Evolutionary conservation across 2,329 filamentous ascomycete genomes (phyloP), one percentile per base, ranked within the genome.

Genomic region (Diplodia sapinea): DNA sequence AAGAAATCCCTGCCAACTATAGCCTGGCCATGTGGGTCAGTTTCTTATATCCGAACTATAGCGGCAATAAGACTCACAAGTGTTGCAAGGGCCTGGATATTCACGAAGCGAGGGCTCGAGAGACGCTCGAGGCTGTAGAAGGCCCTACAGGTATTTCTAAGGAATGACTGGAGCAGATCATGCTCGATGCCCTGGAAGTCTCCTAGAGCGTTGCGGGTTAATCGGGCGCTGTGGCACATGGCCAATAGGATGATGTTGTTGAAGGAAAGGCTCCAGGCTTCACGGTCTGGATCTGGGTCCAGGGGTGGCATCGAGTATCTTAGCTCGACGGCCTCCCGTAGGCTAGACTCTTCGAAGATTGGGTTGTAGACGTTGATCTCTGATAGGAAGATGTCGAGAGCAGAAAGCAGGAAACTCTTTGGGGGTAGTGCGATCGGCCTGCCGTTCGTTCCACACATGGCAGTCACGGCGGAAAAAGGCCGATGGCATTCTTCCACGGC

Each of bases 121-220:
- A 56, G 33, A 6, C 54, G 54, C 31, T 56, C 54, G 15, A 56
- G 31, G 20, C 33, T 56, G 54, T 56, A 15, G 33, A 56, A 56
- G 7, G 54, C 54, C 9, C 54, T 56, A 31, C 54, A 56, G 17
- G 54, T 56, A 8, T 56, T 56, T 36, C 33, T 36, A 0, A 56
- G 31, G 6, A 56, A 56, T 17, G 54, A 56, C 20, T 56, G 54
- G 4, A 56, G 31, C 17, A 56, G 4, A 31, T 56, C 54, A 23
- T 56, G 54, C 31, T 56, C 54, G 54, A 56, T 56, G 17, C 54
- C 54, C n/a, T 56, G 54, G 13, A 56, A 56, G 13, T 56, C 54
- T 2, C 54, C 54, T 3, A 33, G 4, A 9, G 17, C 54, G 4
- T 56, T 56, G 15, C 38, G 15, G 8, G 20, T 38, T 8, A 56